Evolutionary conservation across 768 basidiomycete genomes (phyloP), one percentile per base, ranked within the genome.

Genomic region (Lactarius pseudohatsudake): DNA sequence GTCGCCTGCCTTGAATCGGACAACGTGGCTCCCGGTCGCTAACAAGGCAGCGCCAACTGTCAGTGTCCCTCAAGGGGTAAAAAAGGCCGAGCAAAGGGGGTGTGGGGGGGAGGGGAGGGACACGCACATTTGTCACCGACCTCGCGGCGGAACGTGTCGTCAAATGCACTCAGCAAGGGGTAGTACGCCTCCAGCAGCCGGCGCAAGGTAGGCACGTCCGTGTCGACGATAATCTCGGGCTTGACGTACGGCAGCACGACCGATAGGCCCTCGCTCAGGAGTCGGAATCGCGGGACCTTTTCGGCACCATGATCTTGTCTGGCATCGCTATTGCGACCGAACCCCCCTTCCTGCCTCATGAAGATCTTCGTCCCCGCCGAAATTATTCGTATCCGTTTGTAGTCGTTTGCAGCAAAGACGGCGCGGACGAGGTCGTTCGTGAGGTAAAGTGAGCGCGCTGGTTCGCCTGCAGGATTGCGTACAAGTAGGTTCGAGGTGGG

Each of bases 331-430:
- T 40, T 16, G 22, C 54, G 60, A 20, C 70, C 70, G 55, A 69
- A 70, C 10, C 72, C 86, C 2, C 85, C 85, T 66, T 96, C 96
- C 75, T 98, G 96, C 73, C 93, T 91, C 7, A 87, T 85, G 76
- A 98, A 91, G 15, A 94, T 87, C 76, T 97, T 96, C 47, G 95
- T 94, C 22, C 97, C 97, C n/a, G 92, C 90, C 16, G 91, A 87
- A 72, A 95, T 88, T 61, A 99, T 85, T 1, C 97, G 87, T 63
- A 98, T 82, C 32, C 89, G 87, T 34, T 85, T 84, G 75, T 89
- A 96, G 74, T 93, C 88, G 74, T 98, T 99, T 74, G 88, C 79
- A 61, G 80, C 73, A 64, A 98, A 83, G 67, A 98, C 81, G n/a
- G 81, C 77, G 76, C 91, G 93, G 74, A 96, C 90, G 71, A 91